Evolutionary conservation across 108 stramenopile species (phyloP), one percentile per base, ranked within the genome.

Genomic region (Asterionellopsis glacialis): DNA sequence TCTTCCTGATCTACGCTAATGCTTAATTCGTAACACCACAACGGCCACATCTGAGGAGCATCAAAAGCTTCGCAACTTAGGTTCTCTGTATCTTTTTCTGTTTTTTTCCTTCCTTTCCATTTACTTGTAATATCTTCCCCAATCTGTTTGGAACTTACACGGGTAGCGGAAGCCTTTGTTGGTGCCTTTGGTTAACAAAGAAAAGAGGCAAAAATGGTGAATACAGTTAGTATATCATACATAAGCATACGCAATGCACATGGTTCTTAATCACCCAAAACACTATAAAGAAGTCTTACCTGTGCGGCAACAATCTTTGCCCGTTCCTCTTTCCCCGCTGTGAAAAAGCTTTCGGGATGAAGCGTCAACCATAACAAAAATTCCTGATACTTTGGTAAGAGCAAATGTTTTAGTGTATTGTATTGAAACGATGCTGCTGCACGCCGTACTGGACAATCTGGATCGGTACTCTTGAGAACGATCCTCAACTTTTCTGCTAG

Each of bases 1-100:
- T 93, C 91, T 75, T 93, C 91, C 59, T 93, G 91, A 33, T 93
- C 91, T 48, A 90, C 87, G 16, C 87, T 85, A 49, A 94, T 73
- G 27, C 78, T 83, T 45, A 91, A 57, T 56, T 94, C 93, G 61
- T 76, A 81, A 63, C 90, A 94, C 18, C 74, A 60, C 22, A 94
- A 58, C 0, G 93, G 93, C 93, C 93, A 94, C 72, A 89, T 77
- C 9, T 73, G 64, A 16, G 60, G 22, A 12, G 55, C 60, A 51
- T 88, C 88, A 54, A 66, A 50, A n/a, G 78, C 75, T 21, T 47
- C 23, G 55, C 27, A 49, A 23, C 16, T 43, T 16, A 50, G 27
- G 9, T 14, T 26, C 41, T 55, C 65, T 50, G 22, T 27, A 48
- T 62, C 61, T 28, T 48, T 41, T 27, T 68, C 45, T 41, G 55